Evolutionary conservation across 176 grass and related monocot species (phyloP).

Genomic region (Triticum timopheevii): DNA sequence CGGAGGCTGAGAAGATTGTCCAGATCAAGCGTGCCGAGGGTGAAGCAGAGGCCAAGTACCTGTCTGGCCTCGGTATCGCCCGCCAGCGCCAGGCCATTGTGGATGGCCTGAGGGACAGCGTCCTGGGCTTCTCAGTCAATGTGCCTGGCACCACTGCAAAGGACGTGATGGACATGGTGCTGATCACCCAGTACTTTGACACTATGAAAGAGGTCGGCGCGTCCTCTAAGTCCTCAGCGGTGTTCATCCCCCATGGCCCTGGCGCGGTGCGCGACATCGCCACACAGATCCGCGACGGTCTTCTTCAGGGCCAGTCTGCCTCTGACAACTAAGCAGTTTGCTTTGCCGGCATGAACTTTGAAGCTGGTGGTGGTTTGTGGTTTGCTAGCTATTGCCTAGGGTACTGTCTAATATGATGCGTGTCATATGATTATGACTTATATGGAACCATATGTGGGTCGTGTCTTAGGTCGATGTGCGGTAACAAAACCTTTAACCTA

Average conservation of each 20-base stretch:
- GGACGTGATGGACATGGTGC: constrained; percentile 96
- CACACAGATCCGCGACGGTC: constrained; percentile 71
- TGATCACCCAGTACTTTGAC: constrained; percentile 86
- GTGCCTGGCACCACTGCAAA: constrained; percentile 81
- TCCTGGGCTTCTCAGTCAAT: constrained; percentile 68
- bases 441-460: neutral
- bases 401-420: neutral
- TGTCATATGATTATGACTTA: neutral
- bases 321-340: neutral
- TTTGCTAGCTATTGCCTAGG: neutral
- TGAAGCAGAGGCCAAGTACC: constrained; percentile 79
- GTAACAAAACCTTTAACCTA: neutral
- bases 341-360: neutral
- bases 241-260: constrained; percentile 81
- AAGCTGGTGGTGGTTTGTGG: neutral
- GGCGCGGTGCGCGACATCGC: constrained; percentile 71
- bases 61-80: constrained; percentile 72
- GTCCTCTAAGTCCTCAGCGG: constrained; percentile 58
- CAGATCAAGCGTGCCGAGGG: constrained; percentile 87
- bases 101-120: constrained; percentile 77
- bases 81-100: constrained; percentile 82
- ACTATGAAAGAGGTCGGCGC: constrained; percentile 91
- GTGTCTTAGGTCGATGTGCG: neutral
- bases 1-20: constrained; percentile 88
- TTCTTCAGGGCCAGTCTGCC: constrained; percentile 50